Evolutionary conservation across 2,329 filamentous ascomycete species (phyloP).

Genomic region (Cladophialophora carrionii): DNA sequence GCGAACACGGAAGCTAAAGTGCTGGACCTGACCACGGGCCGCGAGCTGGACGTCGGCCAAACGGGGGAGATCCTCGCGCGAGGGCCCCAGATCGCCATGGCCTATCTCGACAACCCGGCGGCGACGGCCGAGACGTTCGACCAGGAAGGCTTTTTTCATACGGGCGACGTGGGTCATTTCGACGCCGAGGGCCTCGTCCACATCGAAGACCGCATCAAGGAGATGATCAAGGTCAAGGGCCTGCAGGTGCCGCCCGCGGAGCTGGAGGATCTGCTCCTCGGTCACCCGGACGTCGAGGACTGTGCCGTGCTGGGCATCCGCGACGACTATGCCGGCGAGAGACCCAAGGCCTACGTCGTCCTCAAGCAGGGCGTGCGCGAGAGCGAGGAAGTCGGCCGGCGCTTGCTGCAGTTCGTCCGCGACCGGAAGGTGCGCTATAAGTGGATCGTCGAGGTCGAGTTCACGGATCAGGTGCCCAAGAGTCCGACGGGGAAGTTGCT

Average conservation of each 20-base stretch:
- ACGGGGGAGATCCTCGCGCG: constrained; percentile 68
- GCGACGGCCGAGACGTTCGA: constrained; percentile 73
- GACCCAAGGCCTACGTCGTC: constrained; percentile 68
- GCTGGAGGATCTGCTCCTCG: constrained; percentile 60
- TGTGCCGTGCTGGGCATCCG: constrained; percentile 69
- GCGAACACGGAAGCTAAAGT: constrained; percentile 64
- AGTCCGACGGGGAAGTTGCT: constrained; percentile 75
- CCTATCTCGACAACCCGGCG: constrained; percentile 74
- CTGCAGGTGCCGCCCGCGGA: constrained; percentile 65
- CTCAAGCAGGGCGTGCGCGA: constrained; percentile 75
- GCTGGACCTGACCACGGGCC: constrained; percentile 54
- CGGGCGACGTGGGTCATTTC: constrained; percentile 68
- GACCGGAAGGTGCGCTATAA: constrained; percentile 43
- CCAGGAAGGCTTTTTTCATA: constrained; percentile 59
- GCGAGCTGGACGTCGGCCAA: constrained; percentile 53
- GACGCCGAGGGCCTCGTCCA: constrained; percentile 59
- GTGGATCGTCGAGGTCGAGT: constrained; percentile 46
- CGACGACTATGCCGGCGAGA: constrained; percentile 65
- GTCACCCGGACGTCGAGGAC: constrained; percentile 63
- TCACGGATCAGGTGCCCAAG: constrained; percentile 64
- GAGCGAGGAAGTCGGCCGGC: constrained; percentile 67
- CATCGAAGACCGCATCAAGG: constrained; percentile 46
- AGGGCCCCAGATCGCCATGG: constrained; percentile 79
- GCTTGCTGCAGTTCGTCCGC: constrained; percentile 36
- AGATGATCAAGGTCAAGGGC: constrained; percentile 66